Conservation (phyloP, 768 basidiomycete genomes). For the Cystobasidium onofrii region DNA sequence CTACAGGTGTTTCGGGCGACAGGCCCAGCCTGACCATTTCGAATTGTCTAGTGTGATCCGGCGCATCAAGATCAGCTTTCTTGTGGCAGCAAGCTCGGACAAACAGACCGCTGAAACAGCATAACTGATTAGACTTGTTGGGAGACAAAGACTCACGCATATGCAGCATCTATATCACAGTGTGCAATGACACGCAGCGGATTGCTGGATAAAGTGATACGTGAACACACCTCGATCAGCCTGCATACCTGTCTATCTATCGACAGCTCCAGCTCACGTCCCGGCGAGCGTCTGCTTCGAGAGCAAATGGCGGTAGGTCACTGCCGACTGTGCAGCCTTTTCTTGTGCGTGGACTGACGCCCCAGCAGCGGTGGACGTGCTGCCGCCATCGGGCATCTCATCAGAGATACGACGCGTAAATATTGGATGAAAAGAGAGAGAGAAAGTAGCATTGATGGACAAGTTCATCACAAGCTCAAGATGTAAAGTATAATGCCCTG, state of each 20-base stretch:
- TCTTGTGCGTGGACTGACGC: neutral
- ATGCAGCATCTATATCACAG: constrained; percentile 64
- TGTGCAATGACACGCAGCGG: constrained; percentile 77
- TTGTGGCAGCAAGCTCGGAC: too few relatives aligned
- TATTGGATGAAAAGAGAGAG: neutral
- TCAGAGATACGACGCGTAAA: neutral
- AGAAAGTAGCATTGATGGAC: too few relatives aligned
- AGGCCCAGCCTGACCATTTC: constrained; percentile 42
- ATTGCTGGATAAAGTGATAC: constrained; percentile 44
- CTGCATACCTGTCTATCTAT: neutral
- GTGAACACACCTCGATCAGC: neutral
- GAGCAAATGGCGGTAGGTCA: constrained; percentile 72
- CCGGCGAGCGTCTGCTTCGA: constrained; percentile 58
- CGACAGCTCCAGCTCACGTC: constrained; percentile 44
- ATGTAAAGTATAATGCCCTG: too few relatives aligned
- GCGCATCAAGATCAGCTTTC: neutral
- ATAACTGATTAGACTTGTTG: neutral
- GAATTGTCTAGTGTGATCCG: constrained; percentile 37
- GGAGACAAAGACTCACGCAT: constrained; percentile 57
- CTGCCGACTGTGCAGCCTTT: constrained; percentile 40
- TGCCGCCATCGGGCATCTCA: constrained; percentile 1
- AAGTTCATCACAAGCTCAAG: too few relatives aligned
- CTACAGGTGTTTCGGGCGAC: constrained; percentile 54
- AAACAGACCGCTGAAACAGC: too few relatives aligned
- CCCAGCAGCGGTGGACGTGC: neutral